phyloP scores from a whole-genome alignment of 371 early-diverging fungal genomes.

The Mucor sp. region DNA sequence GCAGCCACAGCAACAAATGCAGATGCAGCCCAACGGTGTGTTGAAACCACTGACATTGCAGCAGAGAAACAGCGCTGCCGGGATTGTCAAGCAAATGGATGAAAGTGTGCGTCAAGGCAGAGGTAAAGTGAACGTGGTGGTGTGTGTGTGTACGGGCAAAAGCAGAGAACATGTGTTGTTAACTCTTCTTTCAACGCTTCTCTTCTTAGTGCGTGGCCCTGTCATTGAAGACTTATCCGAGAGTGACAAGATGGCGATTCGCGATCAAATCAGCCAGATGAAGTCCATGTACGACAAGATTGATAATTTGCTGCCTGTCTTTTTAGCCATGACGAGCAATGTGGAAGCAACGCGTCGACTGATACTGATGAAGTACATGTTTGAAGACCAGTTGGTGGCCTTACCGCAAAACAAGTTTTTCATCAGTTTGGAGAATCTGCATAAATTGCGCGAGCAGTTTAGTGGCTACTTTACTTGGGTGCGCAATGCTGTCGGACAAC shows the following conservation, averaged over 20 bases:
- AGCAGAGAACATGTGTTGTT: background rate
- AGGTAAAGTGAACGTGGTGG: constrained; percentile 25
- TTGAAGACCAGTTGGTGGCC: constrained; percentile 55
- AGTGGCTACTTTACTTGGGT: constrained; percentile 53
- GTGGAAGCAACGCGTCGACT: constrained; percentile 48
- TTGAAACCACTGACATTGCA: constrained; percentile 13
- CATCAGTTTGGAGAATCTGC: constrained; percentile 48
- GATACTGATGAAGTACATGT: constrained; percentile 62
- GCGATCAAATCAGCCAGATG: constrained; percentile 22
- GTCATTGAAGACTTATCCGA: constrained; percentile 39
- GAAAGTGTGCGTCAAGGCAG: constrained; percentile 43
- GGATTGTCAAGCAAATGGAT: constrained; percentile 48
- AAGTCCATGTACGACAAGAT: constrained; percentile 5
- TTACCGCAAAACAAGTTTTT: constrained; percentile 49
- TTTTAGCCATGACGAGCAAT: constrained; percentile 46
- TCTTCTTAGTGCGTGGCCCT: constrained; percentile 25
- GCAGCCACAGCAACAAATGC: background rate
- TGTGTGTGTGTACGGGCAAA: background rate
- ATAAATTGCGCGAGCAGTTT: constrained; percentile 52
- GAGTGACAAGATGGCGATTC: constrained; percentile 51
- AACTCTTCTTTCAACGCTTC: background rate
- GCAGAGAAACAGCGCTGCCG: constrained; percentile 35
- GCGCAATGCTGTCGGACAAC: constrained; percentile 35
- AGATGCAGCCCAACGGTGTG: background rate
- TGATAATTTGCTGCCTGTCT: constrained; percentile 42